Evolutionary conservation across 2,329 filamentous ascomycete genomes (phyloP).

Genomic region (Nigrograna mackinnonii): DNA sequence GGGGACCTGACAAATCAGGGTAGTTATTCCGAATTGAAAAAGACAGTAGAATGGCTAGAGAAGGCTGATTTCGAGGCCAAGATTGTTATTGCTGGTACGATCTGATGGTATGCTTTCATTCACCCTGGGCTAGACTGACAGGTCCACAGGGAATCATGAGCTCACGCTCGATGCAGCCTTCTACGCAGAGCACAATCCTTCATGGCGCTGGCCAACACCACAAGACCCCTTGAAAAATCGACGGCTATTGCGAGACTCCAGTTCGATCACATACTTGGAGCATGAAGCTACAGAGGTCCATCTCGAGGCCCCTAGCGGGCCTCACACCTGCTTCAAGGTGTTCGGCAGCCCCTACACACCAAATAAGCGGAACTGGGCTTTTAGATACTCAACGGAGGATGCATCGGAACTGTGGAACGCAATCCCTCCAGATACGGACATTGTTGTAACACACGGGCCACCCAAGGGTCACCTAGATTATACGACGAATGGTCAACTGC

Average conservation of each 20-base stretch:
- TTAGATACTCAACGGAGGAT: slow-evolving; percentile 59
- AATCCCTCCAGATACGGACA: slow-evolving; percentile 65
- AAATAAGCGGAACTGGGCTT: slow-evolving; percentile 64
- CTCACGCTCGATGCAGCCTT: slow-evolving; percentile 70
- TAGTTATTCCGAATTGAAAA: slow-evolving; percentile 59
- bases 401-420: slow-evolving; percentile 59
- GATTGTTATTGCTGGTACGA: slow-evolving; percentile 68
- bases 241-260: slow-evolving; percentile 52
- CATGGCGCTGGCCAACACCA: slow-evolving; percentile 60
- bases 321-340: slow-evolving; percentile 64
- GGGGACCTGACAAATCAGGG: slow-evolving; percentile 79
- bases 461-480: slow-evolving; percentile 62
- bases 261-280: slow-evolving; percentile 66
- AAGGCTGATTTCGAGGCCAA: slow-evolving; percentile 70
- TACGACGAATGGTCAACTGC: slow-evolving; percentile 29
- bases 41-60: slow-evolving; percentile 68
- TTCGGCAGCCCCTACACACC: slow-evolving; percentile 74
- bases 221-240: slow-evolving; percentile 61
- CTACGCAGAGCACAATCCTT: slow-evolving; percentile 56
- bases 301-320: slow-evolving; percentile 58
- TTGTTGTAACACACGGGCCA: slow-evolving; percentile 74
- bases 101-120: not conserved
- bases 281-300: slow-evolving; percentile 60
- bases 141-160: slow-evolving; percentile 71
- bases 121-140: slow-evolving; percentile 1